Evolutionary conservation across 1,139 yeast species (phyloP).

Genomic region (Chernovozyma sophiae-reginae): DNA sequence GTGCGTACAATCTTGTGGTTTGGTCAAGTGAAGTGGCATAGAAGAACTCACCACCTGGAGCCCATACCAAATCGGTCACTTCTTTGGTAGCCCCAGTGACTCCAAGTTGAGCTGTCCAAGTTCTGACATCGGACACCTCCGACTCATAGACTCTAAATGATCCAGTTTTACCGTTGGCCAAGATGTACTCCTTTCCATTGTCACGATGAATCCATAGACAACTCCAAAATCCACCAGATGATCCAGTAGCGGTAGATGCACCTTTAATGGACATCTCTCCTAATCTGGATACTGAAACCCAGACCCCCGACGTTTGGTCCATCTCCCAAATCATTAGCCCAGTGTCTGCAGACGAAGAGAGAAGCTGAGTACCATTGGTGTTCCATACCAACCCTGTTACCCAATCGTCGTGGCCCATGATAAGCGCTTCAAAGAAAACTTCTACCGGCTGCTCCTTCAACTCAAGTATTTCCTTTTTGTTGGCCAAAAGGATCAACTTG

Average conservation of each 20-base stretch:
- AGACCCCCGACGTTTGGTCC: constrained; percentile 80
- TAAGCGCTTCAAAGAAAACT: constrained; percentile 77
- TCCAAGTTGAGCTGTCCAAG: constrained; percentile 58
- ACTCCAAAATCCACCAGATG: constrained; percentile 96
- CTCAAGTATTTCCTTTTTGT: constrained; percentile 49
- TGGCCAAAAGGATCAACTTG: constrained; percentile 53
- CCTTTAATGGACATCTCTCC: constrained; percentile 96
- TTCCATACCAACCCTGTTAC: constrained; percentile 84
- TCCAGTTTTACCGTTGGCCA: constrained; percentile 89
- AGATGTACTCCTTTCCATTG: constrained; percentile 43
- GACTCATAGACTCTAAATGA: constrained; percentile 77
- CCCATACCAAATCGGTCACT: constrained; percentile 82
- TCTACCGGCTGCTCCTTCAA: constrained; percentile 10
- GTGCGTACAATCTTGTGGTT: constrained; percentile 80
- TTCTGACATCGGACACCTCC: too few relatives aligned
- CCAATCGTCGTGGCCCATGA: constrained; percentile 99
- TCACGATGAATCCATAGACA: constrained; percentile 66
- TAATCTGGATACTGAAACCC: constrained; percentile 77
- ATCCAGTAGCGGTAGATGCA: constrained; percentile 97
- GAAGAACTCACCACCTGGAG: constrained; percentile 60
- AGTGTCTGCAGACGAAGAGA: constrained; percentile 91
- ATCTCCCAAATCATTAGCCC: constrained; percentile 96
- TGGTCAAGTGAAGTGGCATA: constrained; percentile 83
- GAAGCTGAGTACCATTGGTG: constrained; percentile 44
- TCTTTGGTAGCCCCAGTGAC: constrained; percentile 74